Evolutionary conservation across 1,139 yeast species (phyloP), one percentile per base, ranked within the genome.

Genomic region (Nakaseomyces kungkrabaensis): DNA sequence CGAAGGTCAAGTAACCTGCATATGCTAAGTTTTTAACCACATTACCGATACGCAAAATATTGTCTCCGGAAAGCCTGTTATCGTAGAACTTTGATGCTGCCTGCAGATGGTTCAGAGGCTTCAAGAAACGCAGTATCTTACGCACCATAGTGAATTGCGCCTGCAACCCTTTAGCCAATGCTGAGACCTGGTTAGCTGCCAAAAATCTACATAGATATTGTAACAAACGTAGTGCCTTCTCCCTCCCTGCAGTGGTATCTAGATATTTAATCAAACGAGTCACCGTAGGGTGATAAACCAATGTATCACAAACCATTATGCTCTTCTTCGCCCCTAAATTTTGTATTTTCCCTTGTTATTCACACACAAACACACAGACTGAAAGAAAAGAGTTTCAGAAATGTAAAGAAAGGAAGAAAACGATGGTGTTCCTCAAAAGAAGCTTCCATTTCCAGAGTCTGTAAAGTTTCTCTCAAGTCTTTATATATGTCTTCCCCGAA

Each of bases 131-230:
- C 75, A 90, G 72, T 24, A 90, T 82, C 72, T 90, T 90, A 67
- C 97, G 81, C 53, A 88, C 76, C 5, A 59, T 44, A 1, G 65
- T 55, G 56, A 85, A 72, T 17, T 87, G 80, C 37, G 83, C 74
- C 55, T 82, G 81, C 47, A 67, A 66, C 66, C 81, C 82, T 52
- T 70, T 72, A 44, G 82, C 76, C 24, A 77, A 63, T 47, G 75
- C 74, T 48, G 72, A 68, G 26, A 89, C 89, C 59, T 78, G 74
- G 59, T 82, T 79, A 51, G 74, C 74, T 45, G 81, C 76, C 51
- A 87, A 69, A 68, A 89, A 85, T 54, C 95, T 74, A 17, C 88
- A 77, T 60, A 86, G 74, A 70, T 90, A 90, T 58, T 94, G 96
- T 50, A 89, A 76, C 52, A 86, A 71, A 61, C 49, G 43, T n/a